These are phyloP conservation scores for Hypomontagnella monticulosa DNA, from an alignment of 495 filamentous ascomycete species.

Conservation along the genomic window DNA sequence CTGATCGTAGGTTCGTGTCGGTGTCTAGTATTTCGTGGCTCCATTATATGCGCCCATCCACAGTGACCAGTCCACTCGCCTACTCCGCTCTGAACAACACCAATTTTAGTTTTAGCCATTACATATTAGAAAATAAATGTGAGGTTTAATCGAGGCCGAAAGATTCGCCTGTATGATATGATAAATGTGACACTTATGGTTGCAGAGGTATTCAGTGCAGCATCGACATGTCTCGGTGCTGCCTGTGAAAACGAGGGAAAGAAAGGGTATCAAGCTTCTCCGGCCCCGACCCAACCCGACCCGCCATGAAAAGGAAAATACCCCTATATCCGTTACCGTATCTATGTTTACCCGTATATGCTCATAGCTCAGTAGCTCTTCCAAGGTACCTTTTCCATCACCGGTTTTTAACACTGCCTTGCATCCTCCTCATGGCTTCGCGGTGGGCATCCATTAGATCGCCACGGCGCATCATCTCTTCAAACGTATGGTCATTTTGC, in stretches of 20 bases:
- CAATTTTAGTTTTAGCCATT: constrained; percentile 19
- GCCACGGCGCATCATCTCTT: constrained; percentile 78
- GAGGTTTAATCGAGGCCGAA: neutral
- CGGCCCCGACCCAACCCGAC: constrained; percentile 7
- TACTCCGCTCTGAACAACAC: constrained; percentile 2
- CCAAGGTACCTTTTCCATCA: constrained; percentile 13
- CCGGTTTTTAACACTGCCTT: constrained; percentile 70
- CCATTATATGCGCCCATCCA: constrained; percentile 29
- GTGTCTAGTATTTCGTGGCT: constrained; percentile 25
- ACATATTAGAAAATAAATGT: constrained; percentile 38
- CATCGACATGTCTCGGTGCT: no score
- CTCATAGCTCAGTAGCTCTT: constrained; percentile 24
- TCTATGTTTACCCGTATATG: constrained; percentile 6
- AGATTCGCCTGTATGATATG: neutral
- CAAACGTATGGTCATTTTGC: constrained; percentile 65
- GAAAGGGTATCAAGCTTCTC: constrained; percentile 40
- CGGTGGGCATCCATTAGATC: constrained; percentile 81
- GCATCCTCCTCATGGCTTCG: constrained; percentile 85
- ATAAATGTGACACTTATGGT: neutral
- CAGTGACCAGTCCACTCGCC: constrained; percentile 6
- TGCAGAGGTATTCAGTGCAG: no score
- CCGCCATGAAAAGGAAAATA: constrained; percentile 3
- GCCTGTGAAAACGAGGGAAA: constrained; percentile 30
- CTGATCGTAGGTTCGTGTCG: neutral
- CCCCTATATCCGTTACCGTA: constrained; percentile 21